A percentile compares a stretch with the other conserved stretches of the same genome.
Evolutionary conservation across 306 rosid species (phyloP).

Genomic region (Neltuma alba): DNA sequence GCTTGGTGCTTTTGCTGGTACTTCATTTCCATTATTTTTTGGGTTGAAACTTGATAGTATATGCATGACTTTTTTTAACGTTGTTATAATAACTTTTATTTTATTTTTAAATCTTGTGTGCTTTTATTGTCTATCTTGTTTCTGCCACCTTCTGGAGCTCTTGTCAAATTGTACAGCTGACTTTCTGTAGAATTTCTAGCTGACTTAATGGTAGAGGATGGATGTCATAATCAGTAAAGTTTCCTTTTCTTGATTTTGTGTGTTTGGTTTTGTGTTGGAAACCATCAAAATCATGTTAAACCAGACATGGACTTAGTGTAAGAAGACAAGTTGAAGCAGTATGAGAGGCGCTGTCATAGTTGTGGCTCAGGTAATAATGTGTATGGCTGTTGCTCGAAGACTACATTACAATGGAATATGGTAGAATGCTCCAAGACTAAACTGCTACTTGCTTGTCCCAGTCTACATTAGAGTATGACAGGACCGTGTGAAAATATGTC

Average conservation of each 20-base stretch:
- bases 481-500: neutral
- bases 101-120: neutral
- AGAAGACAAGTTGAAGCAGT: neutral
- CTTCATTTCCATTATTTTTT: slow-evolving; percentile 5
- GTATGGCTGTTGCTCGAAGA: neutral
- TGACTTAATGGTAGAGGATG: neutral
- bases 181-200: neutral
- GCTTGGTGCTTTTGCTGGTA: slow-evolving; percentile 82
- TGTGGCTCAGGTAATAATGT: neutral
- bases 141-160: neutral
- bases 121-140: neutral
- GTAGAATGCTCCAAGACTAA: neutral
- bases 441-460: neutral
- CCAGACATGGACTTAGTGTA: neutral
- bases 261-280: neutral
- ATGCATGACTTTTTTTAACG: slow-evolving; percentile 12
- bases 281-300: neutral
- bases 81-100: neutral
- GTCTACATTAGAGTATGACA: neutral
- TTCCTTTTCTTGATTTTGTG: neutral
- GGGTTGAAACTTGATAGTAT: slow-evolving; percentile 25
- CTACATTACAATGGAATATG: neutral
- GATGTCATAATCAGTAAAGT: neutral
- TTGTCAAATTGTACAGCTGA: neutral
- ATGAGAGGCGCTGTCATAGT: neutral